Evolutionary conservation across 2,329 filamentous ascomycete genomes (phyloP), one percentile per base, ranked within the genome.

Genomic region (Ceratocystiopsis sp.): DNA sequence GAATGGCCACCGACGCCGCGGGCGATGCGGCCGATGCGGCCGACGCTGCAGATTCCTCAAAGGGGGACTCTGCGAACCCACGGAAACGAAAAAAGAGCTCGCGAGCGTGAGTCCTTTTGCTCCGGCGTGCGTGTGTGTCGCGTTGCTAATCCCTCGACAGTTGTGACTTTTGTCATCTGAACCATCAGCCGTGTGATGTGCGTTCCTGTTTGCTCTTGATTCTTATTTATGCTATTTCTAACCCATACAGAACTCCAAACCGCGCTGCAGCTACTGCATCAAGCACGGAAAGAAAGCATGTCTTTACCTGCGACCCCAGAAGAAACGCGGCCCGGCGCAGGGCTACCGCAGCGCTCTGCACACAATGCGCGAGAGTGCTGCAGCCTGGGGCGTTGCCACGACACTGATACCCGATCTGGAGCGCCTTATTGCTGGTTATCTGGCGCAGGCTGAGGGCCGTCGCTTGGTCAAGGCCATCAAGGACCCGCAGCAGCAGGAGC

Each of bases 81-180:
- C 54, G 57, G 17, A 59, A 59, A 49, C 48, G 57, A 37, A 59
- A 59, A 48, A 59, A 59, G 52, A 57, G 57, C 37, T 59, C 57
- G 12, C 48, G 57, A 35, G 57, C 57, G 56, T 59, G 51, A 43
- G 56, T 55, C 32, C 9, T 7, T 19, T 18, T n/a, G 8, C 37
- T 6, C 29, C 12, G 38, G 35, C 11, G 33, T 21, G 15, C 16
- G 5, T 38, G 48, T 42, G 34, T 15, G 17, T 38, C 18, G 4
- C 37, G 19, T 21, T 29, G 33, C 41, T 44, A 37, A n/a, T 34
- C 5, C 35, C 25, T 8, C 25, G 25, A 2, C 45, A 67, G 64
- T 42, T 66, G 63, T 53, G 64, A 66, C 54, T 64, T 63, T 39
- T 66, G 63, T 48, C 65, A 66, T 47, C 59, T 62, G 42, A 64